phyloP scores from a whole-genome alignment of 2,329 filamentous ascomycete genomes.

The Dactylellina haptotyla region DNA sequence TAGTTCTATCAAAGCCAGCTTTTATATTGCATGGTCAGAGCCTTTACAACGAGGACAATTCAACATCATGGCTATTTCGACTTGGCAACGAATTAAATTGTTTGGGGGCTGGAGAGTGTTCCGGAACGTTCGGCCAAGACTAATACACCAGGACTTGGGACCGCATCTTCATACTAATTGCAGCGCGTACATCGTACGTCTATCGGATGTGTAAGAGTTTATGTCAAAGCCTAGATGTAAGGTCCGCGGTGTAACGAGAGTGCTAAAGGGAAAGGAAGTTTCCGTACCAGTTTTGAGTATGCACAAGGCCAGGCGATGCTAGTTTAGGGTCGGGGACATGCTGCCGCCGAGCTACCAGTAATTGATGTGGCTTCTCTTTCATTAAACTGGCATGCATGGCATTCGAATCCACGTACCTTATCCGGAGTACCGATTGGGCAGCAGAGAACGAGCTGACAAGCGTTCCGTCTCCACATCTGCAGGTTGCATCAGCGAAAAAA shows the following conservation, averaged over 20 bases:
- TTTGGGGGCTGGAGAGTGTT: no score
- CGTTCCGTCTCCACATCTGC: slow-evolving; percentile 15
- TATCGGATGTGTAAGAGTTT: neutral
- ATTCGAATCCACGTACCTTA: slow-evolving; percentile 24
- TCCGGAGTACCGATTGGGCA: slow-evolving; percentile 30
- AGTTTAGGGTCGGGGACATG: neutral
- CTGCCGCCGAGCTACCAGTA: neutral
- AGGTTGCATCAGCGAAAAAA: slow-evolving; percentile 1
- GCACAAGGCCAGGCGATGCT: neutral
- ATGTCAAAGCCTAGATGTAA: neutral
- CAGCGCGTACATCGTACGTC: no score
- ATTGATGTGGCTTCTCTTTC: slow-evolving; percentile 4
- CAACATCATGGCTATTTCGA: no score
- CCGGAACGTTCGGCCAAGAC: no score
- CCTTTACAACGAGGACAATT: no score
- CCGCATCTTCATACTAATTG: no score
- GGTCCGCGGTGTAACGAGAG: neutral
- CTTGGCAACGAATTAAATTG: no score
- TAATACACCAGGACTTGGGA: no score
- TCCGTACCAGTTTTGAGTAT: neutral
- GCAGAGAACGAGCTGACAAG: slow-evolving; percentile 19
- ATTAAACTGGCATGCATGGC: slow-evolving; percentile 26
- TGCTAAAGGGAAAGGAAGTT: neutral
- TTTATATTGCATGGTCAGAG: no score
- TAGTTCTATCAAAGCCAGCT: no score